Evolutionary conservation across 73 alveolate species (phyloP).

Genomic region (Paramecium caudatum): DNA sequence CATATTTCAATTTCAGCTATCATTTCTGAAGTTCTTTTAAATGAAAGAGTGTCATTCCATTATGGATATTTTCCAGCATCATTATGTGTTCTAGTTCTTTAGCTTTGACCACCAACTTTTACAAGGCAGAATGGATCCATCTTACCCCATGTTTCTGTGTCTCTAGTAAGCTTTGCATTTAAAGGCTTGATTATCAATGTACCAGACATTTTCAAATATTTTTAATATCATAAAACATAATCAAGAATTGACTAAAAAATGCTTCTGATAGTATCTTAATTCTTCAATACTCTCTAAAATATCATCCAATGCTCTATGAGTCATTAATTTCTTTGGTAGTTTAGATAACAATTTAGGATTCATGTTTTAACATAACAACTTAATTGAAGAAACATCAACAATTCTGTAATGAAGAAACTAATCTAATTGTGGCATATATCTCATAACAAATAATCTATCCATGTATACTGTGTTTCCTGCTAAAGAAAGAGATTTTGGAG

Average conservation of each 20-base stretch:
- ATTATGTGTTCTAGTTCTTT: conserved; percentile 5
- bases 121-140: conserved; percentile 70
- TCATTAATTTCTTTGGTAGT: conserved; percentile 77
- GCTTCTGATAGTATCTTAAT: conserved; percentile 78
- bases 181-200: conserved; percentile 57
- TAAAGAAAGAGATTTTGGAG: conserved; percentile 70
- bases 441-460: conserved; percentile 80
- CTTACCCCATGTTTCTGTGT: conserved; percentile 43
- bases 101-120: conserved; percentile 28
- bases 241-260: conserved; percentile 11
- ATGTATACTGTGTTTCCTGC: conserved; percentile 86
- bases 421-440: conserved; percentile 82
- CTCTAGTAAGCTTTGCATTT: conserved; percentile 54
- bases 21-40: conserved; percentile 8
- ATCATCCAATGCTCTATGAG: conserved; percentile 88
- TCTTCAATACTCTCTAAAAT: conserved; percentile 86
- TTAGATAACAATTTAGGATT: conserved; percentile 42
- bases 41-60: conserved; percentile 57
- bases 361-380: conserved; percentile 79
- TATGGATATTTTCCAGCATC: conserved; percentile 70
- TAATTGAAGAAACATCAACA: conserved; percentile 83
- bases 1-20: conserved; percentile 45
- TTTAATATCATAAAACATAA: background rate
- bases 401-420: conserved; percentile 82
- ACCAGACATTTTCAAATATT: conserved; percentile 20